Evolutionary conservation across 495 filamentous ascomycete genomes (phyloP).

Genomic region (Penicillium nucicola): DNA sequence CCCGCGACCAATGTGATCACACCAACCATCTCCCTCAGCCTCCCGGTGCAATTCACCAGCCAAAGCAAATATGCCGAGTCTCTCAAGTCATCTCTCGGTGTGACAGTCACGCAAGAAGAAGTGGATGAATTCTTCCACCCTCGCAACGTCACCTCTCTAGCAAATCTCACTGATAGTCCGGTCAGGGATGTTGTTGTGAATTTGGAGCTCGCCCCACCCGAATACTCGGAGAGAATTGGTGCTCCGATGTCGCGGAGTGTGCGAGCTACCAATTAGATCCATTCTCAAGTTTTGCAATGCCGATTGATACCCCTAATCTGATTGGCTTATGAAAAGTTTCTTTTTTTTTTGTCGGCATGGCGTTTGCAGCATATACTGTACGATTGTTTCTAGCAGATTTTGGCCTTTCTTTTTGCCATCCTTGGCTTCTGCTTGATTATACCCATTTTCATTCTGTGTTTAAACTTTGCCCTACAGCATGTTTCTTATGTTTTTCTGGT

Average conservation of each 20-base stretch:
- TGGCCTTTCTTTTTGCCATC: no score
- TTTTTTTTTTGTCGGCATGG: neutral
- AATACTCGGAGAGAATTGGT: constrained; percentile 16
- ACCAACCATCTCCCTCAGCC: constrained; percentile 57
- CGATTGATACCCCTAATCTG: constrained; percentile 2
- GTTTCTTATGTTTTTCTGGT: no score
- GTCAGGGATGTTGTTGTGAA: constrained; percentile 9
- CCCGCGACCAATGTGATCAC: constrained; percentile 51
- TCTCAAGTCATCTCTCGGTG: constrained; percentile 15
- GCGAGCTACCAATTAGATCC: neutral
- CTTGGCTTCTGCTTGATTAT: no score
- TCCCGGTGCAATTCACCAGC: constrained; percentile 74
- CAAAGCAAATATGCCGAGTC: constrained; percentile 12
- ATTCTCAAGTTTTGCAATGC: neutral
- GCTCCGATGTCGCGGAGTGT: neutral
- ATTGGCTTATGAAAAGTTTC: neutral
- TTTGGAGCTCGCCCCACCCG: constrained; percentile 15
- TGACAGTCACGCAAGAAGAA: constrained; percentile 32
- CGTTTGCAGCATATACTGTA: neutral
- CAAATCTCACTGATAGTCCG: neutral
- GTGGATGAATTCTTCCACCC: constrained; percentile 41
- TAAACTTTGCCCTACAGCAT: no score
- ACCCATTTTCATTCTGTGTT: no score
- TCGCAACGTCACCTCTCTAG: constrained; percentile 25
- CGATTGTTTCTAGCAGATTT: no score